Evolutionary conservation across 225 moss, liverwort and hornwort species (phyloP).

Genomic region (Straminergon stramineum): DNA sequence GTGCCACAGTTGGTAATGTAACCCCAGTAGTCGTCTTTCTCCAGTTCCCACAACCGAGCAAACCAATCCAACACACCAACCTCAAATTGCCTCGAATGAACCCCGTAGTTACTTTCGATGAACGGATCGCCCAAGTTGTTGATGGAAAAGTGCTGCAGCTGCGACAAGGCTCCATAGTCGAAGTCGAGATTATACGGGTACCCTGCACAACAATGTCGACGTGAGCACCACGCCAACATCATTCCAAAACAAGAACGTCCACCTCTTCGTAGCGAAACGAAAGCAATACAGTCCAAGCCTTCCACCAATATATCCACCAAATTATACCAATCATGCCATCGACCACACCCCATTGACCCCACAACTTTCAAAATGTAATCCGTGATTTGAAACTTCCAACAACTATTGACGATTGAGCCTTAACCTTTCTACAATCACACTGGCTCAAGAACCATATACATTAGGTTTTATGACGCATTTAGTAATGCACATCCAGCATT

Average conservation of each 20-base stretch:
- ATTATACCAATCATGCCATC: not conserved
- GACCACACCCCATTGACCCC: not conserved
- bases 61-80: slow-evolving; percentile 63
- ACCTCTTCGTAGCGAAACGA: not conserved
- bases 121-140: slow-evolving; percentile 90
- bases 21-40: slow-evolving; percentile 90
- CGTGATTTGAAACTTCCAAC: not conserved
- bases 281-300: not conserved
- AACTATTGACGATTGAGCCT: not conserved
- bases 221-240: not conserved
- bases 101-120: slow-evolving; percentile 88
- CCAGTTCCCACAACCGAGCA: slow-evolving; percentile 69
- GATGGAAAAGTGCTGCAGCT: slow-evolving; percentile 86
- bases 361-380: not conserved
- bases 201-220: slow-evolving; percentile 8
- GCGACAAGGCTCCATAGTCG: slow-evolving; percentile 84
- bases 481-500: not conserved
- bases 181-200: slow-evolving; percentile 92
- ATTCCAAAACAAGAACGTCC: not conserved
- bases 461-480: not conserved
- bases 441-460: not conserved
- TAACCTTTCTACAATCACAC: not conserved
- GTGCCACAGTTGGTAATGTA: slow-evolving; percentile 91
- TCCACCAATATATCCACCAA: not conserved
- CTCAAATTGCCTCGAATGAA: slow-evolving; percentile 90